Conservation (phyloP, 768 basidiomycete genomes). For the Coprinellus aureogranulatus region DNA sequence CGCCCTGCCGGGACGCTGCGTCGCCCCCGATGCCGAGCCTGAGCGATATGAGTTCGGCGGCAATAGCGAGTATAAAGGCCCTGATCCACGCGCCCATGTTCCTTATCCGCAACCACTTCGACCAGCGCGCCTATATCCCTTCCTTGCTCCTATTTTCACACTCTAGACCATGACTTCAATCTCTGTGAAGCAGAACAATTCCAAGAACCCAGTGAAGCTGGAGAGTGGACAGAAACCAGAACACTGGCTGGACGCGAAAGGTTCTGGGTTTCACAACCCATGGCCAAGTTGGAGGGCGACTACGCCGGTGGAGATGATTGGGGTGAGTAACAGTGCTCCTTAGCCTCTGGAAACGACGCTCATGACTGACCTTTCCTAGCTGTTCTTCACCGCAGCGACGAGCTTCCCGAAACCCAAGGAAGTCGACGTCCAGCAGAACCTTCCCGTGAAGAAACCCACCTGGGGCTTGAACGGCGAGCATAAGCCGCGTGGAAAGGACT, state of each 20-base stretch:
- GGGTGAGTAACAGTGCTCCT: constrained; percentile 6
- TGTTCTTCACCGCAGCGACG: background rate
- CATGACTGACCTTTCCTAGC: background rate
- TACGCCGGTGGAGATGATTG: constrained; percentile 13
- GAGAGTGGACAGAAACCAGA: constrained; percentile 14
- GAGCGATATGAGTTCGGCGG: no score
- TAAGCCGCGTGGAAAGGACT: constrained; percentile 23
- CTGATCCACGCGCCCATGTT: no score
- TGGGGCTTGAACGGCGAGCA: constrained; percentile 28
- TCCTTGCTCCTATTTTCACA: no score
- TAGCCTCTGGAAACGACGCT: background rate
- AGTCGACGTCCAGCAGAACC: constrained; percentile 13
- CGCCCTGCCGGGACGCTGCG: no score
- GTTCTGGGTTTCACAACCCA: constrained; percentile 24
- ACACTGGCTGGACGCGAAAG: constrained; percentile 24
- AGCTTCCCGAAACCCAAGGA: background rate
- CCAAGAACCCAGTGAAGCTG: no score
- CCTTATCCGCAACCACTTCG: no score
- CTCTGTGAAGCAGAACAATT: no score
- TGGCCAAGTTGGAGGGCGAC: constrained; percentile 27
- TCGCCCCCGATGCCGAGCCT: no score
- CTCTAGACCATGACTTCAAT: no score
- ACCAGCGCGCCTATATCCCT: no score
- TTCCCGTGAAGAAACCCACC: constrained; percentile 36
- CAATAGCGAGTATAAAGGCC: no score